Conservation (phyloP, 768 basidiomycete genomes). For the Cyclocybe aegerita region DNA sequence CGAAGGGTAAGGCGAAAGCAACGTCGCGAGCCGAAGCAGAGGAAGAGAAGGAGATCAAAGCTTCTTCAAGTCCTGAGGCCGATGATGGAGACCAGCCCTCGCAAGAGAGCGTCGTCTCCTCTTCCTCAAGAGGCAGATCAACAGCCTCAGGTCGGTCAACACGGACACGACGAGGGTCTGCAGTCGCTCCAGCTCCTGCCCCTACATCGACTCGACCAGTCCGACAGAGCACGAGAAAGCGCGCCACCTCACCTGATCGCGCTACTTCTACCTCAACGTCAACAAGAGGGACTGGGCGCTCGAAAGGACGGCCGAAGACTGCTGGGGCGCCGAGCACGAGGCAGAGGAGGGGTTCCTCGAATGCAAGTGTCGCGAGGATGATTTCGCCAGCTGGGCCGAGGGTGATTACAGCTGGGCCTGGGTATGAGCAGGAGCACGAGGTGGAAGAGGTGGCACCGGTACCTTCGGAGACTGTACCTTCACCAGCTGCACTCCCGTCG, state of each 20-base stretch:
- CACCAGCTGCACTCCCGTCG: too few species aligned
- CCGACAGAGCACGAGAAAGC: constrained; percentile 4
- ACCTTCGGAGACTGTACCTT: too few species aligned
- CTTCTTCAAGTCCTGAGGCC: too few species aligned
- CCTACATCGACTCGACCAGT: constrained; percentile 1
- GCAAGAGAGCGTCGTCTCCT: not conserved
- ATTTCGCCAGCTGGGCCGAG: constrained; percentile 21
- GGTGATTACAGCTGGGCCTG: constrained; percentile 5
- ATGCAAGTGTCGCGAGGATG: constrained; percentile 14
- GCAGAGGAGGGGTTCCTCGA: not conserved
- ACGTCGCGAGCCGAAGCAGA: not conserved
- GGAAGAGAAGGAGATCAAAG: not conserved
- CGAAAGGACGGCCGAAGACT: constrained; percentile 1
- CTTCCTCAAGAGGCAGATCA: not conserved
- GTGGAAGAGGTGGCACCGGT: not conserved
- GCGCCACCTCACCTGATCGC: not conserved
- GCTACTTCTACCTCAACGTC: not conserved
- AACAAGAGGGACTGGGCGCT: not conserved
- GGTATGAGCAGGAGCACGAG: constrained; percentile 8
- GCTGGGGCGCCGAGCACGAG: not conserved
- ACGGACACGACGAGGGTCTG: not conserved
- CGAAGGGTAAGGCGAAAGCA: constrained; percentile 13
- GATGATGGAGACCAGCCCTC: not conserved
- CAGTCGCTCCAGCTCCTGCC: not conserved
- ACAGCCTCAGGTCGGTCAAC: not conserved